Base-by-base conservation (phyloP, 768 basidiomycete species). In the Russula dissimulans region DNA sequence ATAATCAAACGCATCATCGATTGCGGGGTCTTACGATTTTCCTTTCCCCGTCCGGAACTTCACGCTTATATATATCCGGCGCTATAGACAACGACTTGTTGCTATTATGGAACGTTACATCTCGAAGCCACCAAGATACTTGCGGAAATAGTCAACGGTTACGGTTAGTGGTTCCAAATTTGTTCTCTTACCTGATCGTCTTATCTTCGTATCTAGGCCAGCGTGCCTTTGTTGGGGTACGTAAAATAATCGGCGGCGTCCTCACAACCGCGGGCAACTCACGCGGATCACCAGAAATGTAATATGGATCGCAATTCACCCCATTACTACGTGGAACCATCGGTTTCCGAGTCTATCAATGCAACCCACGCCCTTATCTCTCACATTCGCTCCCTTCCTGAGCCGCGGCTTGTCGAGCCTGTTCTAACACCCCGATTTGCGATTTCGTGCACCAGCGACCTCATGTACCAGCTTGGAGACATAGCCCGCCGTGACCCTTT, bases 351-450 rank as follows among this genome's bases (percentile, higher is more conserved):
- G 11, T 93, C 94, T 7, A 65, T 94, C 1, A 67, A 69, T 0
- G 79, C 78, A 49, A 95, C 94, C 0, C 70, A 75, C 47, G 74
- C 76, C 17, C 77, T 95, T 31, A 85, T 98, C 63, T 59, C 76
- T 0, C 74, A 95, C 73, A 86, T 97, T 67, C 81, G 81, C 42
- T 69, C 78, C 5, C 73, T 91, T 51, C 71, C 80, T 31, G 15
- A n/a, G 31, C 61, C 67, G 75, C 78, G 82, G 1, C 82, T 95
- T 7, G 87, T 98, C 10, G 89, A 89, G 57, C 95, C 95, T 5
- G 84, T 93, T 67, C 74, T 97, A 45, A 97, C 95, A 0, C 95
- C 95, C 14, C 89, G 95, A n/a, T 98, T 97, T 71, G 95, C 95
- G 26, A 87, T 97, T 60, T 85, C 90, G 11, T 95, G 93, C 72